Conservation (phyloP, 2,329 filamentous ascomycete species). For the Talaromyces sp. region DNA sequence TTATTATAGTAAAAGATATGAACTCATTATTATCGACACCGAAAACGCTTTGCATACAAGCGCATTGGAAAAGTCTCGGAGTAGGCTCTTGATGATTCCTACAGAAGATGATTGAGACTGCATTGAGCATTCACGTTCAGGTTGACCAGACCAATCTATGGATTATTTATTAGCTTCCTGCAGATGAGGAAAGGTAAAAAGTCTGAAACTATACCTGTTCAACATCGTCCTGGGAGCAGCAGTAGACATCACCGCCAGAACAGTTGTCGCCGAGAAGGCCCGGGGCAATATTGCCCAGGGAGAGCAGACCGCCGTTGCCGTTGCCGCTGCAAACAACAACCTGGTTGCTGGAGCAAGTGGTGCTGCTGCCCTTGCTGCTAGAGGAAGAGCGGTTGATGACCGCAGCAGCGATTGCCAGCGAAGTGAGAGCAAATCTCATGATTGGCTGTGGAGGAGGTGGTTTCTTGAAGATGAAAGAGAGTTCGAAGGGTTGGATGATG, state of each 20-base stretch:
- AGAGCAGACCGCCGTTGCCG: constrained; percentile 8
- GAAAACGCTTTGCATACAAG: too few species aligned
- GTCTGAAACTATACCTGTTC: constrained; percentile 4
- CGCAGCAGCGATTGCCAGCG: not conserved
- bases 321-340: constrained; percentile 7
- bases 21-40: too few species aligned
- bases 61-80: too few species aligned
- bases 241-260: constrained; percentile 8
- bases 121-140: constrained; percentile 8
- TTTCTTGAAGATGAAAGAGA: not conserved
- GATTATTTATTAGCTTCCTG: not conserved
- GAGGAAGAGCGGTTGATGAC: not conserved
- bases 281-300: constrained; percentile 5
- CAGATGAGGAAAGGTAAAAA: not conserved
- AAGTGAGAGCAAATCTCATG: not conserved
- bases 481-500: too few species aligned
- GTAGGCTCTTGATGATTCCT: not conserved
- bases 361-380: not conserved
- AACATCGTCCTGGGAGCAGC: constrained; percentile 7
- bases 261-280: constrained; percentile 7
- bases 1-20: too few species aligned
- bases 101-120: constrained; percentile 8
- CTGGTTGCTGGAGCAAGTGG: constrained; percentile 3
- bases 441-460: not conserved
- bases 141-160: constrained; percentile 5